A percentile compares a stretch with the other conserved stretches of the same genome.
Conservation (phyloP, 2,329 filamentous ascomycete genomes). For the Fusarium concolor region DNA sequence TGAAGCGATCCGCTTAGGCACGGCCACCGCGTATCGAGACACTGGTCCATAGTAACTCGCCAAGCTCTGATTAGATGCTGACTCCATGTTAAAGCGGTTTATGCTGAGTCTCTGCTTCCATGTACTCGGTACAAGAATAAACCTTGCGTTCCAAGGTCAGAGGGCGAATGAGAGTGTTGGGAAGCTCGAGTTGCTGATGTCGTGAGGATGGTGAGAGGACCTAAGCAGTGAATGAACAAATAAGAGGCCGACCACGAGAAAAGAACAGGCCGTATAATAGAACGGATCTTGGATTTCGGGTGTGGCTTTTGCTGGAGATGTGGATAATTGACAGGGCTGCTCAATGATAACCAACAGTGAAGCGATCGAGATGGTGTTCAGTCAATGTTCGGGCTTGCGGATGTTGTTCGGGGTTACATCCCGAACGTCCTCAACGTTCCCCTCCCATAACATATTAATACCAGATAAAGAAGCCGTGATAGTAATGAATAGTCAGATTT, state of each 20-base stretch:
- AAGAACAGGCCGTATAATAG: too few relatives aligned
- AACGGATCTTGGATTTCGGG: background rate
- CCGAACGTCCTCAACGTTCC: background rate
- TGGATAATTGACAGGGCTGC: background rate
- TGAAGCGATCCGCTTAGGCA: background rate
- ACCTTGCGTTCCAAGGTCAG: too few relatives aligned
- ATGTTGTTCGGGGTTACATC: accelerated
- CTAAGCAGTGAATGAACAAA: background rate
- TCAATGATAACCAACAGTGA: background rate
- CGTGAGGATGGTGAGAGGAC: background rate
- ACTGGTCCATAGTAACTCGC: background rate
- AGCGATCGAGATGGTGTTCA: accelerated
- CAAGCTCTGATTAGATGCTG: accelerated
- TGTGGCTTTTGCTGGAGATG: background rate
- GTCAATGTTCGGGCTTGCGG: accelerated
- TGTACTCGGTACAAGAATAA: too few relatives aligned
- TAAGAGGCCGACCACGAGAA: too few relatives aligned
- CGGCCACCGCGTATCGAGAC: background rate
- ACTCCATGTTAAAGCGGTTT: accelerated
- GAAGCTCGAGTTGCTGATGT: background rate
- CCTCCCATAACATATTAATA: background rate
- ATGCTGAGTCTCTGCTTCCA: accelerated
- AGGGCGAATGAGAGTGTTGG: background rate
- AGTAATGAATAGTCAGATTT: background rate
- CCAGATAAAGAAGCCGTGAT: background rate